A percentile compares a stretch with the other conserved stretches of the same genome.
Evolutionary conservation across 73 alveolate genomes (phyloP).

Genomic region (Tetrahymena thermophila): DNA sequence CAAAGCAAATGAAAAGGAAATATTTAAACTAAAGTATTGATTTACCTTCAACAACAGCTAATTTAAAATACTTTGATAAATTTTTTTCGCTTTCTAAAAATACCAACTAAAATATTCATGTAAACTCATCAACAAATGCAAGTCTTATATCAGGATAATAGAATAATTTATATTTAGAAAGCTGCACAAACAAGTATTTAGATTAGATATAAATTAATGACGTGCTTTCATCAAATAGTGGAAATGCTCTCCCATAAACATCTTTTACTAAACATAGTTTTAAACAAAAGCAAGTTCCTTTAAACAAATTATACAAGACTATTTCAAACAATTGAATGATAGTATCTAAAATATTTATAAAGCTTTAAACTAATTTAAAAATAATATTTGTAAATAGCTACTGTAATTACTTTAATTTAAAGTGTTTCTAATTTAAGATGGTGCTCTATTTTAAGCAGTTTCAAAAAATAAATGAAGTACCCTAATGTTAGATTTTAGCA

Average conservation of each 20-base stretch:
- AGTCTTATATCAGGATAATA: not conserved
- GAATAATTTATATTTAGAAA: not conserved
- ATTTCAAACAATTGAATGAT: not conserved
- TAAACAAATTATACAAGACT: not conserved
- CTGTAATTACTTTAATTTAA: too few relatives aligned
- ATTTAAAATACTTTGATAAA: not conserved
- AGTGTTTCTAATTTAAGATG: too few relatives aligned
- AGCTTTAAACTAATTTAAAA: too few relatives aligned
- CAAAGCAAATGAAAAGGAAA: not conserved
- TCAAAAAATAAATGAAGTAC: too few relatives aligned
- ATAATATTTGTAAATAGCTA: too few relatives aligned
- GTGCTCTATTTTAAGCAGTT: too few relatives aligned
- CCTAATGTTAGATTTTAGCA: too few relatives aligned
- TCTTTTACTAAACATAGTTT: not conserved
- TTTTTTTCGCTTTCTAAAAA: not conserved
- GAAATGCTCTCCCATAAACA: not conserved
- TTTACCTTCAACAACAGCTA: not conserved
- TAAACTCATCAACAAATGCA: not conserved
- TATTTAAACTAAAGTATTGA: not conserved
- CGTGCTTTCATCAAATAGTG: not conserved
- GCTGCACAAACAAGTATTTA: not conserved
- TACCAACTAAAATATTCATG: not conserved
- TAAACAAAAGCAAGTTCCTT: not conserved
- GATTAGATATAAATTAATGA: not conserved
- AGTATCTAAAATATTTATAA: too few relatives aligned